phyloP scores from a whole-genome alignment of 2,329 filamentous ascomycete genomes.

The Hortaea werneckii region DNA sequence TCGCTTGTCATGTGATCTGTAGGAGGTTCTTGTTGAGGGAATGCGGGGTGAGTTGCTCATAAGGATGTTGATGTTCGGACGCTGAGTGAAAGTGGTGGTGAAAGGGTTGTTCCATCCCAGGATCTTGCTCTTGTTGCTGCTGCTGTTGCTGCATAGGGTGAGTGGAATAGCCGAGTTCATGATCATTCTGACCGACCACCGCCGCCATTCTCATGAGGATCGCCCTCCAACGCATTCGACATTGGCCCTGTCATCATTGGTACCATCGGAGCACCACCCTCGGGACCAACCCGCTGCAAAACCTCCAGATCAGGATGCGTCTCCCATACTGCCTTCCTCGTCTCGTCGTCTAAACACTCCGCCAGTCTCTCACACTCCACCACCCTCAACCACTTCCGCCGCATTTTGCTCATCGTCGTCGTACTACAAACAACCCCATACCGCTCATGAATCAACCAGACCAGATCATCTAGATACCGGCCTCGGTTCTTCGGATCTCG shows the following conservation, averaged over 20 bases:
- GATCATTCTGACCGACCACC: background rate
- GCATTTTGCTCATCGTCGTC: conserved; percentile 27
- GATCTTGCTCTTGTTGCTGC: conserved; percentile 3
- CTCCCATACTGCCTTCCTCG: conserved; percentile 14
- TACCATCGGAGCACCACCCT: background rate
- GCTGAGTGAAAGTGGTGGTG: background rate
- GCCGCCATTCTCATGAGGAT: background rate
- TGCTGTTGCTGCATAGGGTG: background rate
- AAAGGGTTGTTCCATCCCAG: background rate
- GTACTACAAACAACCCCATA: conserved; percentile 25
- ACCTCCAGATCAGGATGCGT: conserved; percentile 17
- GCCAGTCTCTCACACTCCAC: conserved; percentile 23
- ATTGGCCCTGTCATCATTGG: background rate
- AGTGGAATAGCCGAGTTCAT: background rate
- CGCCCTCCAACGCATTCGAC: background rate
- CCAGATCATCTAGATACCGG: conserved; percentile 24
- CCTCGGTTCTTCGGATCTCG: conserved; percentile 21
- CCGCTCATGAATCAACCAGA: conserved; percentile 25
- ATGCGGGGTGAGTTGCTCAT: background rate
- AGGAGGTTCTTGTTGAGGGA: no score
- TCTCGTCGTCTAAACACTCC: conserved; percentile 20
- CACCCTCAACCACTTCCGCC: conserved; percentile 24
- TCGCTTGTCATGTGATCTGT: background rate
- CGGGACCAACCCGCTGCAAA: no score
- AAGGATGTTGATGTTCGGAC: background rate